Evolutionary conservation across 441 rosid genomes (phyloP).

Genomic region (Corymbia citriodora): DNA sequence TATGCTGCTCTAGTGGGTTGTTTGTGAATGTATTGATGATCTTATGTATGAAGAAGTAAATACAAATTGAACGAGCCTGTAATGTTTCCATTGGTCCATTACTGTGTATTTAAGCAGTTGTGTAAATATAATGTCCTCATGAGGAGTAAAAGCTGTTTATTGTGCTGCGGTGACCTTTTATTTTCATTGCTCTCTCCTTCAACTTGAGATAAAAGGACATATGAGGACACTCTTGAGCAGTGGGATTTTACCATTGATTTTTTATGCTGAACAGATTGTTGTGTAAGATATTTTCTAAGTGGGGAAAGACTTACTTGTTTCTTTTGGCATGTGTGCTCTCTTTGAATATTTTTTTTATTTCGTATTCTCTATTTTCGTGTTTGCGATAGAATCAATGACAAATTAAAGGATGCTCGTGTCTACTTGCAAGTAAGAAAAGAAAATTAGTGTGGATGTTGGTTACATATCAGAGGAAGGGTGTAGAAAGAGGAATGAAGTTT

Average conservation of each 20-base stretch:
- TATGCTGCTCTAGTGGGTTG: background rate
- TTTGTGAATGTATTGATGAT: background rate
- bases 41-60: background rate
- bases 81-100: background rate
- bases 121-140: background rate
- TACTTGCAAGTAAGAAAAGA: background rate
- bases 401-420: background rate
- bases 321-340: background rate
- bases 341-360: background rate
- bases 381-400: background rate
- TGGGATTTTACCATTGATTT: background rate
- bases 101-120: background rate
- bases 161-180: background rate
- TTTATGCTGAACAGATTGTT: background rate
- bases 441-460: background rate
- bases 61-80: background rate
- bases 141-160: background rate
- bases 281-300: background rate
- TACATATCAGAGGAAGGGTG: background rate
- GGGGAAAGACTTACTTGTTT: background rate
- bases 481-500: background rate
- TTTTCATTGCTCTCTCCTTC: background rate
- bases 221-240: background rate
- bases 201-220: background rate
- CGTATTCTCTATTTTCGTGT: background rate